Conservation (phyloP, 495 filamentous ascomycete genomes). For the Articulospora tetracladia region DNA sequence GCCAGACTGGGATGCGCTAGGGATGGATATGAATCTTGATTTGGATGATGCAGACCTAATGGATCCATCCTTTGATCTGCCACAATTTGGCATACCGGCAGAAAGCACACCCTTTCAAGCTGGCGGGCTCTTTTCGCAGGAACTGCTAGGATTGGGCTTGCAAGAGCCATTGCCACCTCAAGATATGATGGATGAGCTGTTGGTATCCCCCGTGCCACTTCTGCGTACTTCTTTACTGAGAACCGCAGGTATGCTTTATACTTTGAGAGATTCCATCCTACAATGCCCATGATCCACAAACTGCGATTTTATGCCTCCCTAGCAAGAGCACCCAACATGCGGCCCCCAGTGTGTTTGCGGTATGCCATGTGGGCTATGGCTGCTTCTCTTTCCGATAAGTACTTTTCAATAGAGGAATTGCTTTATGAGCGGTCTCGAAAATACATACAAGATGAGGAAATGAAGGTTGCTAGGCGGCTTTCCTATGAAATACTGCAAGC, state of each 20-base stretch:
- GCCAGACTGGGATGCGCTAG: slow-evolving; percentile 14
- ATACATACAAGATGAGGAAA: slow-evolving; percentile 82
- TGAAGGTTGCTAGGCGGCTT: slow-evolving; percentile 65
- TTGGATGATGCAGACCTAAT: slow-evolving; percentile 9
- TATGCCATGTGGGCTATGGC: slow-evolving; percentile 94
- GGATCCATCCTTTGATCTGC: slow-evolving; percentile 14
- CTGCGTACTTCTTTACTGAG: neutral
- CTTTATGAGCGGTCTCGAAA: slow-evolving; percentile 87
- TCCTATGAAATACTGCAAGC: neutral
- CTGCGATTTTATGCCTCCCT: slow-evolving; percentile 76
- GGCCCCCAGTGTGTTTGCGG: slow-evolving; percentile 82
- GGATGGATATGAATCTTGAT: slow-evolving; percentile 31
- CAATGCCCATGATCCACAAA: slow-evolving; percentile 81
- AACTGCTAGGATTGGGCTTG: slow-evolving; percentile 86
- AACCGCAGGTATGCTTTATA: slow-evolving; percentile 66
- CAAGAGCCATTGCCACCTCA: slow-evolving; percentile 85
- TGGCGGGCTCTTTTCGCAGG: slow-evolving; percentile 59
- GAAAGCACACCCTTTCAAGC: slow-evolving; percentile 23
- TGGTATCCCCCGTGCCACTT: slow-evolving; percentile 28
- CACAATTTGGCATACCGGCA: slow-evolving; percentile 3
- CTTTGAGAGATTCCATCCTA: slow-evolving; percentile 83
- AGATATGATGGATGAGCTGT: slow-evolving; percentile 89
- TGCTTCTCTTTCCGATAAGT: slow-evolving; percentile 77
- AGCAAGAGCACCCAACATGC: slow-evolving; percentile 69
- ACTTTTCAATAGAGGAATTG: slow-evolving; percentile 64